These are phyloP conservation scores for Solanum piurae DNA, from an alignment of 257 asterid genomes.

Conservation along the genomic window DNA sequence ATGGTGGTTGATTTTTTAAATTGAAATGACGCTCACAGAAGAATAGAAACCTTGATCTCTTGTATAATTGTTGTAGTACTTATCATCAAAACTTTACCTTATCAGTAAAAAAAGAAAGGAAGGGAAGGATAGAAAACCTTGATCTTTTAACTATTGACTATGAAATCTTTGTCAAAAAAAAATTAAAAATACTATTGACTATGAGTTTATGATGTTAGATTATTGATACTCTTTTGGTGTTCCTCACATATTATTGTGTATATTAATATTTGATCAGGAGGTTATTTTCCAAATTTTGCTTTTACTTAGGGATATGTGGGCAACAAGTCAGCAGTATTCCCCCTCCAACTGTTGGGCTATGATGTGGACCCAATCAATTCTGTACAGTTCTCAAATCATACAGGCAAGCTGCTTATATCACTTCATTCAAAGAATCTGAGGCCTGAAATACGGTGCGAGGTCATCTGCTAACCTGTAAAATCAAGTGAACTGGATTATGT, in stretches of 20 bases:
- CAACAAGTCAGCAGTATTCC: slow-evolving; percentile 95
- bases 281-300: not conserved
- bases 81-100: not conserved
- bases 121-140: not conserved
- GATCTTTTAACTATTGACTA: not conserved
- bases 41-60: not conserved
- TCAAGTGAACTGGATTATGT: not conserved
- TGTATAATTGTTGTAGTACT: not conserved
- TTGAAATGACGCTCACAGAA: not conserved
- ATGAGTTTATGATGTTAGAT: not conserved
- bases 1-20: not conserved
- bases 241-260: not conserved
- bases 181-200: not conserved
- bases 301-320: slow-evolving; percentile 84
- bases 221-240: not conserved
- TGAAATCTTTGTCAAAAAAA: not conserved
- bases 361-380: slow-evolving; percentile 97
- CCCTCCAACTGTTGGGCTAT: slow-evolving; percentile 88
- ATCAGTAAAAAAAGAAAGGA: not conserved
- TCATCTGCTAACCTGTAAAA: slow-evolving; percentile 24
- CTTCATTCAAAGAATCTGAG: slow-evolving; percentile 31
- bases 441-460: slow-evolving; percentile 33
- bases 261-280: not conserved
- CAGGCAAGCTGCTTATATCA: slow-evolving; percentile 78
- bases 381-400: slow-evolving; percentile 97